These are phyloP conservation scores for Leishmania mexicana DNA, from an alignment of 208 protist genomes.

Conservation along the genomic window DNA sequence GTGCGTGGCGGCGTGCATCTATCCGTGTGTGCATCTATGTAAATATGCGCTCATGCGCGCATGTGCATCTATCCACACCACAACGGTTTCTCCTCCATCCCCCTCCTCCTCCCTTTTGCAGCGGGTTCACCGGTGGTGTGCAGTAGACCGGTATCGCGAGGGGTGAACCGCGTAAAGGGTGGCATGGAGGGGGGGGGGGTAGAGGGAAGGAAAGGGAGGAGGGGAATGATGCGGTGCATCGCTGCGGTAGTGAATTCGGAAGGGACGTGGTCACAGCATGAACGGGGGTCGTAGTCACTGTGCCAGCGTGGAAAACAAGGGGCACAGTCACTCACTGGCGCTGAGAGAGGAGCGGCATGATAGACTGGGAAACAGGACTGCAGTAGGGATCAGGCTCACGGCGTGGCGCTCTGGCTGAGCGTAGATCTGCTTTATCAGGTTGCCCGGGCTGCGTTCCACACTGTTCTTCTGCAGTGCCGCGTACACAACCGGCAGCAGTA, in stretches of 20 bases:
- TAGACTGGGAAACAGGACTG: slow-evolving; percentile 29
- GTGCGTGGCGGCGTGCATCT: not conserved
- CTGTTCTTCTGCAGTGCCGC: slow-evolving; percentile 34
- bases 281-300: not conserved
- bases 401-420: slow-evolving; percentile 32
- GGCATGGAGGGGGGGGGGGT: not conserved
- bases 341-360: slow-evolving; percentile 30
- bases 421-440: slow-evolving; percentile 53
- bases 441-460: slow-evolving; percentile 23
- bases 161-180: not conserved
- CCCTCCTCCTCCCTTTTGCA: not conserved
- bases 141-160: not conserved
- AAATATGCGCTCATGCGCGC: slow-evolving; percentile 6
- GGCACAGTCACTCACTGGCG: slow-evolving; percentile 9
- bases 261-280: not conserved
- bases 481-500: slow-evolving; percentile 43
- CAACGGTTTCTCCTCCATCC: not conserved
- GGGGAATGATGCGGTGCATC: not conserved
- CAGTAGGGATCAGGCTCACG: slow-evolving; percentile 43
- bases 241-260: not conserved
- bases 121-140: not conserved
- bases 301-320: not conserved
- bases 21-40: slow-evolving; percentile 4
- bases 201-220: not conserved
- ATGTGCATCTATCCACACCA: not conserved